A percentile compares a stretch with the other conserved stretches of the same genome.
These are phyloP conservation scores for Adansonia digitata DNA, from an alignment of 345 rosid genomes.

Conservation along the genomic window DNA sequence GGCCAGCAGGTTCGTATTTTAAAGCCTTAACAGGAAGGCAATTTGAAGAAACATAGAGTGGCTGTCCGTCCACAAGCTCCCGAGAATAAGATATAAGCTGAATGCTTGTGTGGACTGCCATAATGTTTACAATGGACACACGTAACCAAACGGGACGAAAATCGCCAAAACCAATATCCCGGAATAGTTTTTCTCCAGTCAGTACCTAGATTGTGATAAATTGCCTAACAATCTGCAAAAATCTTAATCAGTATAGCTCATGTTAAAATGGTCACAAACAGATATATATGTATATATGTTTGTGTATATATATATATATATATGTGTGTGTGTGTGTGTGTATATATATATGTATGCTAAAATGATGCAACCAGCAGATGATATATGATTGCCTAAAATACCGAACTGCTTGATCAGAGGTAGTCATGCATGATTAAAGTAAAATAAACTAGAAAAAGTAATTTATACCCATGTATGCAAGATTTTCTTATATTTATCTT, in stretches of 20 bases:
- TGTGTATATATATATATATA: too few species aligned
- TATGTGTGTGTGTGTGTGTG: too few species aligned
- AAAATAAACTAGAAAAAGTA: neutral
- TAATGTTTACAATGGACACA: slow-evolving; percentile 21
- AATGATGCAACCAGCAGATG: neutral
- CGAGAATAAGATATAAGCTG: slow-evolving; percentile 67
- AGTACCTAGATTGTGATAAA: neutral
- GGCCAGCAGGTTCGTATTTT: slow-evolving; percentile 89
- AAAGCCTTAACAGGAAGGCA: slow-evolving; percentile 72
- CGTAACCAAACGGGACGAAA: neutral
- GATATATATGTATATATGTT: too few species aligned
- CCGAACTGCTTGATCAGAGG: neutral
- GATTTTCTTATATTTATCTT: neutral
- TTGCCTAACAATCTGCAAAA: neutral
- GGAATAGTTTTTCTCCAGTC: slow-evolving; percentile 1
- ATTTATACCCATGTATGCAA: neutral
- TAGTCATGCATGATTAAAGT: neutral
- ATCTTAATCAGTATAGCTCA: neutral
- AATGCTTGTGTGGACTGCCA: slow-evolving; percentile 29
- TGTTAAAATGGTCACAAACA: slow-evolving; percentile 7
- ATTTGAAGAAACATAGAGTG: slow-evolving; percentile 67
- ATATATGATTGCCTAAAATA: neutral
- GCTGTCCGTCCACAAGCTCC: slow-evolving; percentile 77
- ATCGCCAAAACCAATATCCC: neutral
- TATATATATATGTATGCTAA: neutral